These are phyloP conservation scores for Trichoderma brevicompactum DNA, from an alignment of 2,329 filamentous ascomycete genomes.

Conservation along the genomic window DNA sequence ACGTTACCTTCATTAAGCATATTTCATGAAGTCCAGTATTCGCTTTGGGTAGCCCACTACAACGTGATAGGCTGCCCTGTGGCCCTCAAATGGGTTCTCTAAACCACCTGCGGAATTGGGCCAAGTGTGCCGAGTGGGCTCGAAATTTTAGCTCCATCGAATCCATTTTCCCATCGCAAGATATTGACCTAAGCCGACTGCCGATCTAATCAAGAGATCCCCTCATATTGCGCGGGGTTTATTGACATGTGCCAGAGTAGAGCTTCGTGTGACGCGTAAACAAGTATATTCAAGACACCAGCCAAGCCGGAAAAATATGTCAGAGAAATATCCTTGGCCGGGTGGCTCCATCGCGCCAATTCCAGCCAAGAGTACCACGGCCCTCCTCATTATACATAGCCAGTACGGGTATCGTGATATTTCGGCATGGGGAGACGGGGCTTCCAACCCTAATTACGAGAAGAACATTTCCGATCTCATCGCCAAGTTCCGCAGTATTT, in stretches of 20 bases:
- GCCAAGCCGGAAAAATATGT: background rate
- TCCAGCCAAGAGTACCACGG: conserved; percentile 17
- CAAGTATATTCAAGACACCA: background rate
- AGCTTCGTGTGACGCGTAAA: background rate
- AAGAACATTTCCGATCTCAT: conserved; percentile 24
- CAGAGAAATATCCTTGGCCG: conserved; percentile 3
- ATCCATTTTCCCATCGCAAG: background rate
- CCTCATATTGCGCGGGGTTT: background rate
- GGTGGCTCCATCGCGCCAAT: conserved; percentile 3
- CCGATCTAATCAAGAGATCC: background rate
- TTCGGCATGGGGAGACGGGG: conserved; percentile 7
- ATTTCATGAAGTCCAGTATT: background rate
- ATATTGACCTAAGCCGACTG: background rate
- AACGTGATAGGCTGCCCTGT: background rate
- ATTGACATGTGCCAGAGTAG: background rate
- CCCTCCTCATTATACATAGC: conserved; percentile 33
- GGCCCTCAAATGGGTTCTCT: background rate
- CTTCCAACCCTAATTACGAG: conserved; percentile 24
- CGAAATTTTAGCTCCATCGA: background rate
- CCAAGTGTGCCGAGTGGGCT: conserved; percentile 5
- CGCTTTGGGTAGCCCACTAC: background rate
- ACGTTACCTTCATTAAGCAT: background rate
- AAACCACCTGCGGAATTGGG: background rate
- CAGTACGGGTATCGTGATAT: conserved; percentile 28
- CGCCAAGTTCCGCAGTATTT: conserved; percentile 15